Percentiles rank a stretch among this genome's conserved stretches.
Conservation (phyloP, 2,329 filamentous ascomycete species). For the Colletotrichum horii region DNA sequence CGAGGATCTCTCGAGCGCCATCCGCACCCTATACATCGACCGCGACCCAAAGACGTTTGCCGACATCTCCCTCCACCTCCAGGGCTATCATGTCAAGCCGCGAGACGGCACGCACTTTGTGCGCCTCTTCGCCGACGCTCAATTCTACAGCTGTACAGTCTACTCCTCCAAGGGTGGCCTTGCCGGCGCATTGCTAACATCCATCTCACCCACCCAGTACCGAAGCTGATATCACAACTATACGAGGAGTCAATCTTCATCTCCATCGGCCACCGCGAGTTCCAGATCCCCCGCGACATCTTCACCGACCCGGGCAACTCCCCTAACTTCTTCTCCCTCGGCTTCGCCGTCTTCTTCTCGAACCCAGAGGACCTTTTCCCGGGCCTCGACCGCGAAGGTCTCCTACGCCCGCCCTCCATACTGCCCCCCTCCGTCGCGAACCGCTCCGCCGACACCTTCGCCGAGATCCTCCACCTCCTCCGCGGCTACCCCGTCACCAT, state of each 20-base stretch:
- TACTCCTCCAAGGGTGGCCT: neutral
- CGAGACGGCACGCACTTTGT: slow-evolving; percentile 87
- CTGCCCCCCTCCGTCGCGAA: slow-evolving; percentile 81
- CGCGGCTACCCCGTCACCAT: slow-evolving; percentile 85
- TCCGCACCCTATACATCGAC: slow-evolving; percentile 93
- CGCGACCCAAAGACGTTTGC: slow-evolving; percentile 87
- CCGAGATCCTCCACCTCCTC: slow-evolving; percentile 80
- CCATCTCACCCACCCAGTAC: slow-evolving; percentile 61
- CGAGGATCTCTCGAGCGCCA: slow-evolving; percentile 50
- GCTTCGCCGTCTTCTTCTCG: slow-evolving; percentile 87
- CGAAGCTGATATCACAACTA: slow-evolving; percentile 86
- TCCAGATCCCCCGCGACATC: slow-evolving; percentile 87
- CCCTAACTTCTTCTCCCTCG: slow-evolving; percentile 95
- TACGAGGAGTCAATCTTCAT: slow-evolving; percentile 94
- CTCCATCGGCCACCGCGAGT: slow-evolving; percentile 84
- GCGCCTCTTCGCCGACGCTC: slow-evolving; percentile 89
- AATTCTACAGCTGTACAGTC: slow-evolving; percentile 83
- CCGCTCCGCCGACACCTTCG: slow-evolving; percentile 82
- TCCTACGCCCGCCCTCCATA: slow-evolving; percentile 88
- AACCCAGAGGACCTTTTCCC: slow-evolving; percentile 83
- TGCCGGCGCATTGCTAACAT: neutral
- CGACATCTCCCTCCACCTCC: slow-evolving; percentile 88
- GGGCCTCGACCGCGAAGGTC: slow-evolving; percentile 76
- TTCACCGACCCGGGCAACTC: slow-evolving; percentile 86
- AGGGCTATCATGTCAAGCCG: slow-evolving; percentile 88